Evolutionary conservation across 148 eudicot genomes (phyloP).

Genomic region (Chenopodium album): DNA sequence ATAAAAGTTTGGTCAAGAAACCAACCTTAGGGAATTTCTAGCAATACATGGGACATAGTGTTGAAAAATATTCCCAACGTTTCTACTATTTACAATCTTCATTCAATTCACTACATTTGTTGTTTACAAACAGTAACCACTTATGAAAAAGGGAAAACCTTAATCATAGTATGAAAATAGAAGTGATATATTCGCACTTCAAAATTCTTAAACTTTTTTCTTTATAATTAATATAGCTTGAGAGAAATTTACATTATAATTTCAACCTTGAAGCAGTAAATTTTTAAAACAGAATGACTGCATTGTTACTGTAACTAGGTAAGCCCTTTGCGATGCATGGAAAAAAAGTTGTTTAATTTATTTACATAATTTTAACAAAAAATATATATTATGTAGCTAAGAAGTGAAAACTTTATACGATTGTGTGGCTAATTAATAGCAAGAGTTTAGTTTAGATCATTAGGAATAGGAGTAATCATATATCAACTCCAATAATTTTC

Average conservation of each 20-base stretch:
- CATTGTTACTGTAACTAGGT: background rate
- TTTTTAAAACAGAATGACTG: background rate
- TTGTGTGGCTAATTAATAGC: too few species aligned
- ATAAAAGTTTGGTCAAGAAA: conserved; percentile 9
- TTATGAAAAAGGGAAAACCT: background rate
- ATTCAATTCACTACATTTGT: background rate
- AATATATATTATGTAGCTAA: too few species aligned
- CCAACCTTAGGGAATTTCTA: background rate
- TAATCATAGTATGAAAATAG: background rate
- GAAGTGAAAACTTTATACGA: too few species aligned
- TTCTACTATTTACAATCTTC: background rate
- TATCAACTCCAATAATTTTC: too few species aligned
- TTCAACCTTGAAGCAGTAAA: background rate
- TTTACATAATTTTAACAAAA: too few species aligned
- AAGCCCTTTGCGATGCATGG: too few species aligned
- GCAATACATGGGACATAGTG: background rate
- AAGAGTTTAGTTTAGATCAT: too few species aligned
- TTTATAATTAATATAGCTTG: background rate
- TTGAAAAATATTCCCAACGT: background rate
- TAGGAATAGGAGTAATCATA: too few species aligned
- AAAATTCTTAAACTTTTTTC: background rate
- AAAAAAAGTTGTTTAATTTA: too few species aligned
- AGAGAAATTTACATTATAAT: background rate
- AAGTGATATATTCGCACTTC: background rate
- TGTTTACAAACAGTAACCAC: background rate